phyloP scores from a whole-genome alignment of 257 asterid species.

The Lycium ferocissimum region DNA sequence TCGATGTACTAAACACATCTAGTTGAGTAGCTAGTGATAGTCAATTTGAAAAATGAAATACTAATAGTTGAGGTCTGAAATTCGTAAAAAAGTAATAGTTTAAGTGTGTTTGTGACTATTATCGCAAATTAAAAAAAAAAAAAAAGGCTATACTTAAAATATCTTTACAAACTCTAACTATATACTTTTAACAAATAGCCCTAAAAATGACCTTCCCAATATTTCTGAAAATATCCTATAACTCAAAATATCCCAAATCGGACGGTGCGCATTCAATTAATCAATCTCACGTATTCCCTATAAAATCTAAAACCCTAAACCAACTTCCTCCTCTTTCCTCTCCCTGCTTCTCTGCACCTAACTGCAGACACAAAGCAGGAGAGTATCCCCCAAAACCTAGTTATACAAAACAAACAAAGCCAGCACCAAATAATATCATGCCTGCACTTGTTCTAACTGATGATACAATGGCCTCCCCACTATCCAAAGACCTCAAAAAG shows the following conservation, averaged over 20 bases:
- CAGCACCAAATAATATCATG: background rate
- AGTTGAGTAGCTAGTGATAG: too few relatives aligned
- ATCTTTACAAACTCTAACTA: too few relatives aligned
- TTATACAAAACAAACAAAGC: background rate
- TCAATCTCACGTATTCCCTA: background rate
- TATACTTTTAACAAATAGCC: too few relatives aligned
- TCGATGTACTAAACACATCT: too few relatives aligned
- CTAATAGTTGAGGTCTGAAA: too few relatives aligned
- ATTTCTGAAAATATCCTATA: too few relatives aligned
- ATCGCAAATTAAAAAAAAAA: too few relatives aligned
- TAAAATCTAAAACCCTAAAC: slow-evolving; percentile 23
- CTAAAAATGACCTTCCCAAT: too few relatives aligned
- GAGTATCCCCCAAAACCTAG: background rate
- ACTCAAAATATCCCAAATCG: background rate
- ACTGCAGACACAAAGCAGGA: background rate
- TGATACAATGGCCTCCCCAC: slow-evolving; percentile 3
- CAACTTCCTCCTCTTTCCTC: slow-evolving; percentile 13
- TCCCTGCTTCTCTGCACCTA: slow-evolving; percentile 25
- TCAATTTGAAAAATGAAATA: too few relatives aligned
- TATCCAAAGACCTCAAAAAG: background rate
- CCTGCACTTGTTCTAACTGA: slow-evolving; percentile 27
- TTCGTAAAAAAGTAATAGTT: too few relatives aligned
- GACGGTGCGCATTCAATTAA: background rate
- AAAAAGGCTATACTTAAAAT: too few relatives aligned
- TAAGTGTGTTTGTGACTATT: too few relatives aligned